Evolutionary conservation across 768 basidiomycete genomes (phyloP).

Genomic region (Boletus sp.): DNA sequence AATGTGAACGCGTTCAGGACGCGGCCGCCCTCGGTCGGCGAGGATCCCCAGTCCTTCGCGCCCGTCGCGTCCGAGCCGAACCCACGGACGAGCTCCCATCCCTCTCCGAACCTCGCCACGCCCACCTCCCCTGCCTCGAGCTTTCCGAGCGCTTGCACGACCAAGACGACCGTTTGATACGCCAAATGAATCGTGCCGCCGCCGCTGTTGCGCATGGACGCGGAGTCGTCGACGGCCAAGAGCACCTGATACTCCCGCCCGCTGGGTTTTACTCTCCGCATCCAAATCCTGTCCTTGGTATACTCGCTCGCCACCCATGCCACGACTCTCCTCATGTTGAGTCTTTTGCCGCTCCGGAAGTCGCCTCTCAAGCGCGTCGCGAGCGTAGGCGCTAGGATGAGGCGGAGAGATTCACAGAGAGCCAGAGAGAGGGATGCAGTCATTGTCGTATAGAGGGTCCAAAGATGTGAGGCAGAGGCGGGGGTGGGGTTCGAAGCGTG

Average conservation of each 20-base stretch:
- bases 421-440: constrained; percentile 89
- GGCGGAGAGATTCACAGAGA: constrained; percentile 93
- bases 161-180: constrained; percentile 88
- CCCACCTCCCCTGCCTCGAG: constrained; percentile 96
- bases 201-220: constrained; percentile 66
- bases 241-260: constrained; percentile 95
- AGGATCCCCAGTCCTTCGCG: constrained; percentile 42
- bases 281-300: constrained; percentile 99
- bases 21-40: constrained; percentile 27
- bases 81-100: constrained; percentile 83
- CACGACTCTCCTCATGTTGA: constrained; percentile 99
- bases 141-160: constrained; percentile 84
- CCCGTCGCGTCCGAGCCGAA: constrained; percentile 87
- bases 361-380: constrained; percentile 95
- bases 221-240: constrained; percentile 92
- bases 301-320: constrained; percentile 98
- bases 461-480: constrained; percentile 62
- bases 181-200: constrained; percentile 71
- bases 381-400: constrained; percentile 92
- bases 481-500: constrained; percentile 24
- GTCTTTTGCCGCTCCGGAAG: constrained; percentile 94
- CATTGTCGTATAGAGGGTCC: constrained; percentile 87
- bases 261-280: constrained; percentile 90
- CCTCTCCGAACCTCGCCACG: constrained; percentile 86
- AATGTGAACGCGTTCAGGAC: constrained; percentile 87